A percentile compares a stretch with the other conserved stretches of the same genome.
Evolutionary conservation across 2,329 filamentous ascomycete species (phyloP).

Genomic region (Rhynchosporium secalis): DNA sequence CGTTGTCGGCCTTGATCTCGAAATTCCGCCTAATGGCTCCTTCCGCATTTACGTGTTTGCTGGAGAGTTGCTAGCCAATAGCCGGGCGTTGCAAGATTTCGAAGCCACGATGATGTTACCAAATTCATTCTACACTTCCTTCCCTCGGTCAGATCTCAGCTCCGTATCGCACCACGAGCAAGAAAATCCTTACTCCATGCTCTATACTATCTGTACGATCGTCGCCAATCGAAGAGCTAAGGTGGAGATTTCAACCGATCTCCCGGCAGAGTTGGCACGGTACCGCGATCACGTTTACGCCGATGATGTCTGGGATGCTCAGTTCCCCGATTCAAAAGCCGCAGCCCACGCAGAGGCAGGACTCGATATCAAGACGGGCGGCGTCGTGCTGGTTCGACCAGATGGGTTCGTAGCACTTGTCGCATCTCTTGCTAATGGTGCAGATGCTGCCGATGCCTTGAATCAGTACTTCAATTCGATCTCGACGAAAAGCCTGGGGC

Average conservation of each 20-base stretch:
- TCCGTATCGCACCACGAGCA: constrained; percentile 73
- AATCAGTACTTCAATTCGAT: constrained; percentile 69
- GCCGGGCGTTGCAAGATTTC: constrained; percentile 44
- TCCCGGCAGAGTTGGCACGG: constrained; percentile 69
- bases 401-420: constrained; percentile 86
- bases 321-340: constrained; percentile 67
- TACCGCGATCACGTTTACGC: constrained; percentile 85
- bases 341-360: constrained; percentile 88
- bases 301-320: constrained; percentile 75
- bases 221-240: constrained; percentile 63
- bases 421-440: constrained; percentile 70
- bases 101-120: constrained; percentile 65
- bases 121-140: constrained; percentile 70
- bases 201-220: constrained; percentile 78
- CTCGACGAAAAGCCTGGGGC: too few relatives aligned
- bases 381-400: constrained; percentile 79
- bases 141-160: constrained; percentile 60
- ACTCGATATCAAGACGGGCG: constrained; percentile 69
- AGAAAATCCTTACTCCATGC: constrained; percentile 80
- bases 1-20: constrained; percentile 85
- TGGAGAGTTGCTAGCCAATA: constrained; percentile 45
- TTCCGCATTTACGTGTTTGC: constrained; percentile 86
- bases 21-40: constrained; percentile 83
- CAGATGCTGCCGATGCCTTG: constrained; percentile 77
- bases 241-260: constrained; percentile 70